Percentiles rank a stretch among this genome's conserved stretches.
phyloP scores from a whole-genome alignment of 2,329 filamentous ascomycete genomes.

The Fusarium decemcellulare region DNA sequence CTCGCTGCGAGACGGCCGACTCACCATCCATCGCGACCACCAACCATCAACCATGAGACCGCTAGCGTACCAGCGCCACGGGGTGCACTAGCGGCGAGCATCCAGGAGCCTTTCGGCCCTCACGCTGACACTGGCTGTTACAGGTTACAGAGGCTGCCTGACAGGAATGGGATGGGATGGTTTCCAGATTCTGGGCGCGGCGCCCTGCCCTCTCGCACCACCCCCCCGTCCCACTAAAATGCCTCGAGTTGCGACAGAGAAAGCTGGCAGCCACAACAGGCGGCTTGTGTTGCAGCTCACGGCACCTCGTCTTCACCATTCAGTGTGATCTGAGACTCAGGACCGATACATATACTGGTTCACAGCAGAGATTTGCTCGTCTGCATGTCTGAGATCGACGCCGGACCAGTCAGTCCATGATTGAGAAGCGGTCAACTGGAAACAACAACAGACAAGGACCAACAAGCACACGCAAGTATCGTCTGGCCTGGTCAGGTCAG shows the following conservation, averaged over 20 bases:
- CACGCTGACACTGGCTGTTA: constrained; percentile 36
- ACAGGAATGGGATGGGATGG: constrained; percentile 38
- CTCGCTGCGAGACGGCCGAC: constrained; percentile 24
- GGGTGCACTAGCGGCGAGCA: constrained; percentile 36
- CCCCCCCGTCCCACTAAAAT: constrained; percentile 26
- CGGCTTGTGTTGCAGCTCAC: constrained; percentile 35
- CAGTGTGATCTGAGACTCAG: constrained; percentile 32
- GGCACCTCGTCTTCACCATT: constrained; percentile 37
- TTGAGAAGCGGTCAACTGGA: constrained; percentile 36
- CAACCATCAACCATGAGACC: constrained; percentile 39
- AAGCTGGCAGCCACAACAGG: constrained; percentile 38
- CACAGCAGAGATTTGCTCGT: constrained; percentile 23
- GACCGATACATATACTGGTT: constrained; percentile 19
- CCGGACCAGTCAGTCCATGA: constrained; percentile 17
- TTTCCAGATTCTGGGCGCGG: constrained; percentile 34
- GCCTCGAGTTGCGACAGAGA: constrained; percentile 21
- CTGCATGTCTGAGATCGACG: constrained; percentile 40
- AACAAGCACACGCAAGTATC: constrained; percentile 6
- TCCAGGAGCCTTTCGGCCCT: constrained; percentile 23
- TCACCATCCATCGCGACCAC: constrained; percentile 35
- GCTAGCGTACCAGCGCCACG: constrained; percentile 45
- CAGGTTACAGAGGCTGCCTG: constrained; percentile 29
- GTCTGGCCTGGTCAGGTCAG: constrained; percentile 11
- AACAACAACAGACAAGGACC: constrained; percentile 29
- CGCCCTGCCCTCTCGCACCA: constrained; percentile 14